Conservation (phyloP, 75 land plant genomes). For the Sequoia sempervirens region DNA sequence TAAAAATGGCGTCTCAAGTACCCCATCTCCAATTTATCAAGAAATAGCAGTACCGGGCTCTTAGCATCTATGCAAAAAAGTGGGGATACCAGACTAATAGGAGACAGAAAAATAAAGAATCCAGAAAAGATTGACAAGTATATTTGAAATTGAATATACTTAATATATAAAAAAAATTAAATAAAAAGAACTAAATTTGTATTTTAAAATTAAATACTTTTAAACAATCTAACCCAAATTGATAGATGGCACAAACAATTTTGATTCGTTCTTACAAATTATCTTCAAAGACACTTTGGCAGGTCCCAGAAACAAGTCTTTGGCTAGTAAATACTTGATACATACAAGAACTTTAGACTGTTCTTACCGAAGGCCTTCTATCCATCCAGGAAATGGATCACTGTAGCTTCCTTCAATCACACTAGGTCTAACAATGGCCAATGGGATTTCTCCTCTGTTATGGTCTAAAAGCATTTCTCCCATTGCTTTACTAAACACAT, state of each 20-base stretch:
- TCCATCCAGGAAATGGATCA: constrained; percentile 91
- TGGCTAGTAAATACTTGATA: neutral
- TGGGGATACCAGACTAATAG: no score
- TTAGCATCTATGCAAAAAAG: no score
- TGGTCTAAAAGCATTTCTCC: constrained; percentile 77
- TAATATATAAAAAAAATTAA: neutral
- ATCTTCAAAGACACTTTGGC: neutral
- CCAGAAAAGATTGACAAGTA: no score
- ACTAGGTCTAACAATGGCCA: constrained; percentile 77
- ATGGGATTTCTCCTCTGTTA: constrained; percentile 61
- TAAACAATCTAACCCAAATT: no score
- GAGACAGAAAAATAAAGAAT: no score
- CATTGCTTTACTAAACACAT: constrained; percentile 94
- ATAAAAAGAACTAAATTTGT: neutral
- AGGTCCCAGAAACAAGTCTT: neutral
- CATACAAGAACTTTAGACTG: neutral
- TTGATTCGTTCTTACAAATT: no score
- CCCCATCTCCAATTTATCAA: no score
- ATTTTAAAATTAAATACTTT: no score
- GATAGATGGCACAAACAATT: no score
- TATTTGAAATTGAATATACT: no score
- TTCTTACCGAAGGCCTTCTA: constrained; percentile 84
- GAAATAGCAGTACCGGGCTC: no score
- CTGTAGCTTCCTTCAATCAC: constrained; percentile 78
- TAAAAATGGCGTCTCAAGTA: no score